Evolutionary conservation across 495 filamentous ascomycete species (phyloP).

Genomic region (Hypoxylon cercidicola): DNA sequence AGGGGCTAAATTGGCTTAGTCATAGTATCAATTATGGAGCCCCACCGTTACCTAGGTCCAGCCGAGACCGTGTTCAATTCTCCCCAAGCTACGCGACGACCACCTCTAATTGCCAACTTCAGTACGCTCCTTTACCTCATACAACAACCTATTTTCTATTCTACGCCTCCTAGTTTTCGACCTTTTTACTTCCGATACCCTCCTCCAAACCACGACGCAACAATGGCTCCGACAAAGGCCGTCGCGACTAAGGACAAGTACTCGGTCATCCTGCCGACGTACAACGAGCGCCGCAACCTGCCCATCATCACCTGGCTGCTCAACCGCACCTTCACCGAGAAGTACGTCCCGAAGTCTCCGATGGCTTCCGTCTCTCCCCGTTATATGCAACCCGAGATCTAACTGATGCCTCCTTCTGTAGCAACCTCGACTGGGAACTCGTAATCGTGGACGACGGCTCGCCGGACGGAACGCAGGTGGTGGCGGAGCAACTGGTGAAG

Average conservation of each 20-base stretch:
- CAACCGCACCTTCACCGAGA: slow-evolving; percentile 86
- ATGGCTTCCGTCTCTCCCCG: neutral
- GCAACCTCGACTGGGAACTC: slow-evolving; percentile 96
- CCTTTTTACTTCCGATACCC: slow-evolving; percentile 2
- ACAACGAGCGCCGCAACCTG: slow-evolving; percentile 97
- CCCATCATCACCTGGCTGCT: slow-evolving; percentile 96
- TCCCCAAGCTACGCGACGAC: slow-evolving; percentile 28
- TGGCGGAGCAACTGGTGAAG: slow-evolving; percentile 88
- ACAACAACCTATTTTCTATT: slow-evolving; percentile 16
- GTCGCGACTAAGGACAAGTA: slow-evolving; percentile 74
- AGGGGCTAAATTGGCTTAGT: slow-evolving; percentile 27
- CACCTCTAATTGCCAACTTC: slow-evolving; percentile 36
- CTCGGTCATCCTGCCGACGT: slow-evolving; percentile 96
- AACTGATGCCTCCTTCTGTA: slow-evolving; percentile 50
- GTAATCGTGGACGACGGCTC: slow-evolving; percentile 98
- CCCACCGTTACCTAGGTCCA: neutral
- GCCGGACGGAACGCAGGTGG: slow-evolving; percentile 90
- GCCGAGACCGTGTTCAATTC: slow-evolving; percentile 41
- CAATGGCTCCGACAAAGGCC: slow-evolving; percentile 52
- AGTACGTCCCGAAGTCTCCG: slow-evolving; percentile 59
- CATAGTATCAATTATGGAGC: slow-evolving; percentile 1
- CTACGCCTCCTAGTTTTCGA: slow-evolving; percentile 12
- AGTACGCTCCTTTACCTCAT: slow-evolving; percentile 38
- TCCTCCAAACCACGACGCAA: neutral
- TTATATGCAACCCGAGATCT: slow-evolving; percentile 8